Evolutionary conservation across 2,329 filamentous ascomycete genomes (phyloP), one percentile per base, ranked within the genome.

Genomic region (Clonostachys sp.): DNA sequence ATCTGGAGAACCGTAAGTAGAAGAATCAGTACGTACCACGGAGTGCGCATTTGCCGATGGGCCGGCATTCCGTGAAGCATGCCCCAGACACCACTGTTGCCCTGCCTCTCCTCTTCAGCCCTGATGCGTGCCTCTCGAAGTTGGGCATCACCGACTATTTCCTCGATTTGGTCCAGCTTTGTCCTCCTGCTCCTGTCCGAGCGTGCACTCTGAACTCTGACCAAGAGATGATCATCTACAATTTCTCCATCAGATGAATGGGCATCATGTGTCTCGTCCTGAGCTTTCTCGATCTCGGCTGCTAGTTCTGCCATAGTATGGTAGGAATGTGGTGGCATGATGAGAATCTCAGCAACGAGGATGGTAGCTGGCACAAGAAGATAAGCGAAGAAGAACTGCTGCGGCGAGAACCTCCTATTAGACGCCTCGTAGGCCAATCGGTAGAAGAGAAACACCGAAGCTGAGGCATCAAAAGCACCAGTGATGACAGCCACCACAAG

Each of bases 1-100:
- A 87, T 88, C 63, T 87, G 84, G 36, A 88, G 67, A 34, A 87
- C 75, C 5, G 89, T 95, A 63, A 95, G 92, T 16, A 90, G 66
- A 5, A 88, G 87, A 57, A 95, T 88, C 36, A 95, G 75, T n/a
- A 90, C 72, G 63, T 94, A 96, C 90, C 90, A 96, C 0, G 85
- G 86, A 3, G 86, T 88, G 9, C 70, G 65, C 54, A 96, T 86
- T 66, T 96, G 91, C 57, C 88, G 70, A 17, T 75, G 59, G 1
- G 87, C 87, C 1, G 86, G 80, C 54, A 76, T 74, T 44, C 83
- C 84, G 55, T 91, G 87, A 42, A 91, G 70, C 3, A 82, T 82
- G 10, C 87, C 87, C 83, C 85, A 89, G 8, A 90, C 81, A 4
- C 84, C 84, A 7, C 78, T 83, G 1, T 68, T 69, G 36, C 74